Evolutionary conservation across 768 basidiomycete genomes (phyloP).

Genomic region (Psilocybe subaeruginosa): DNA sequence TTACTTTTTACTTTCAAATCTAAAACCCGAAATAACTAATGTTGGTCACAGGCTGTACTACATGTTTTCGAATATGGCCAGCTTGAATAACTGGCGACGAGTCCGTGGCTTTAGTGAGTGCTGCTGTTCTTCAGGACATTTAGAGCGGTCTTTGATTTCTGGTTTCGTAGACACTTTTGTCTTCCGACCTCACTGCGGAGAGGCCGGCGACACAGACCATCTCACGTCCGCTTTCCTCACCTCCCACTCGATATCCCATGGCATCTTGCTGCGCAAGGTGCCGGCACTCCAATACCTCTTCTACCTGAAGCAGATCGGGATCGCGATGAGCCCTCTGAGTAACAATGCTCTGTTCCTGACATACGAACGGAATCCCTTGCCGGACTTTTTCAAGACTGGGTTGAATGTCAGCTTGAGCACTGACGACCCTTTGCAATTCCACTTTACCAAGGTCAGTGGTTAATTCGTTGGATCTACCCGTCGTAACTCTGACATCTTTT

Average conservation of each 20-base stretch:
- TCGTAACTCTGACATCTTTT: not conserved
- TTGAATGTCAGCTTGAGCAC: slow-evolving; percentile 96
- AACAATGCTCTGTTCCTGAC: slow-evolving; percentile 97
- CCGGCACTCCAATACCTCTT: slow-evolving; percentile 97
- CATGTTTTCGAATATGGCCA: slow-evolving; percentile 96
- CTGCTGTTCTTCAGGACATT: not conserved
- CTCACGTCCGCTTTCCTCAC: slow-evolving; percentile 95
- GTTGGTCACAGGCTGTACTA: slow-evolving; percentile 79
- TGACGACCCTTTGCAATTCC: slow-evolving; percentile 95
- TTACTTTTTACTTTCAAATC: not conserved
- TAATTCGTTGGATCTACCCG: not conserved
- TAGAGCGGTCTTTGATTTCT: not conserved
- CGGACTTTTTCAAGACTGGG: slow-evolving; percentile 95
- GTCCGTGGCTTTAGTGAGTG: slow-evolving; percentile 84
- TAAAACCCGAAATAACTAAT: not conserved
- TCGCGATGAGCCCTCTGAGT: slow-evolving; percentile 98
- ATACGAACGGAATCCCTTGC: slow-evolving; percentile 96
- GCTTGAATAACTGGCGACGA: slow-evolving; percentile 91
- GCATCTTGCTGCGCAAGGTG: slow-evolving; percentile 97
- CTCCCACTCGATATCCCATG: slow-evolving; percentile 97
- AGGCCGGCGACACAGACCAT: slow-evolving; percentile 98
- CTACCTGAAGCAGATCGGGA: slow-evolving; percentile 96
- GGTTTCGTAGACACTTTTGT: slow-evolving; percentile 85
- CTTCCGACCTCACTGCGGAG: slow-evolving; percentile 94
- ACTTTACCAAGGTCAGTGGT: slow-evolving; percentile 89